Evolutionary conservation across 2,329 filamentous ascomycete genomes (phyloP).

Genomic region (Teratosphaeriaceae sp.): DNA sequence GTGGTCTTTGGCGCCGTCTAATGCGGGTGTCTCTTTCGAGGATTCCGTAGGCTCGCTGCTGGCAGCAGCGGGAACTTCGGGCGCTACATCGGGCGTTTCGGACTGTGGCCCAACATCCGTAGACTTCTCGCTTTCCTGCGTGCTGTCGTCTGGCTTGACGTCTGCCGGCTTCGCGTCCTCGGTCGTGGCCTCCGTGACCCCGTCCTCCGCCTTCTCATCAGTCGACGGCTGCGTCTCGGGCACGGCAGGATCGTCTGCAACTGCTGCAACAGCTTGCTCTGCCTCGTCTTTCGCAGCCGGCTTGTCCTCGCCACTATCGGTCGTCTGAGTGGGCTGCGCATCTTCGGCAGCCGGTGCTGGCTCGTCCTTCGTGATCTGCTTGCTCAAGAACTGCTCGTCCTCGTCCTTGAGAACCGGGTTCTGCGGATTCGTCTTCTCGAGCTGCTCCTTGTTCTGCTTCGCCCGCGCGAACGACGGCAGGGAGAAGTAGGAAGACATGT

Average conservation of each 20-base stretch:
- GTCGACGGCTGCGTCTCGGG: slow-evolving; percentile 28
- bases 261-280: slow-evolving; percentile 22
- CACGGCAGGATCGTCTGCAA: slow-evolving; percentile 19
- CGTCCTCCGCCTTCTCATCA: slow-evolving; percentile 23
- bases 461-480: slow-evolving; percentile 29
- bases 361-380: slow-evolving; percentile 21
- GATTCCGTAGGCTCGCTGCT: not conserved
- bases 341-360: slow-evolving; percentile 16
- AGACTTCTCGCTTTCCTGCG: not conserved
- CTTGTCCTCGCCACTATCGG: slow-evolving; percentile 20
- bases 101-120: no score
- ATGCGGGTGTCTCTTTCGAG: not conserved
- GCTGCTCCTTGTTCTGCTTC: slow-evolving; percentile 30
- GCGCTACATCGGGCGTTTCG: no score
- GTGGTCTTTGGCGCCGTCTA: slow-evolving; percentile 7
- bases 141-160: not conserved
- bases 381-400: slow-evolving; percentile 51
- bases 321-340: slow-evolving; percentile 13
- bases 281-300: slow-evolving; percentile 17
- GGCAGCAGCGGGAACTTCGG: not conserved
- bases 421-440: slow-evolving; percentile 30
- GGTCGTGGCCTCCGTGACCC: slow-evolving; percentile 10
- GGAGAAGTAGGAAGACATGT: slow-evolving; percentile 28
- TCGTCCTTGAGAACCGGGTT: slow-evolving; percentile 51
- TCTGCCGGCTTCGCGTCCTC: slow-evolving; percentile 2